Conservation (phyloP, 306 rosid species). For the Glycine latifolia region DNA sequence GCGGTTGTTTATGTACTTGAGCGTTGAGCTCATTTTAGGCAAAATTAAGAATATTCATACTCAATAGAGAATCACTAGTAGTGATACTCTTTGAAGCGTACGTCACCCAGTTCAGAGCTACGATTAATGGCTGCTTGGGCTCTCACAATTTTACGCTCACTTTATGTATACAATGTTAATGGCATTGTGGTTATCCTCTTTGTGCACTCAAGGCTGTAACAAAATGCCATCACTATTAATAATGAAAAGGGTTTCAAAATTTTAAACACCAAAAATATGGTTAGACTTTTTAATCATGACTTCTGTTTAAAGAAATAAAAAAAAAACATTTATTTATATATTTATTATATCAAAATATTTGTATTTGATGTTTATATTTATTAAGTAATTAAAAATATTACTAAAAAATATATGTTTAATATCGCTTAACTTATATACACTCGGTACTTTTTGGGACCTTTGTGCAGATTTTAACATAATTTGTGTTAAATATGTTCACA, state of each 20-base stretch:
- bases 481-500: no score
- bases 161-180: not conserved
- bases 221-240: not conserved
- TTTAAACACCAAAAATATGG: not conserved
- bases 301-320: no score
- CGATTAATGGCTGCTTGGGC: not conserved
- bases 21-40: not conserved
- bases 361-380: not conserved
- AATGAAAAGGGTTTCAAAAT: not conserved
- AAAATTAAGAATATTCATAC: conserved; percentile 8
- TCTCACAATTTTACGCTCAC: not conserved
- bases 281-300: not conserved
- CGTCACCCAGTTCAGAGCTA: not conserved
- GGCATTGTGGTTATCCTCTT: not conserved
- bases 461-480: no score
- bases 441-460: no score
- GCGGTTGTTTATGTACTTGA: not conserved
- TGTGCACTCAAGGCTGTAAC: not conserved
- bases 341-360: not conserved
- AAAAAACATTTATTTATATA: no score
- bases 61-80: not conserved
- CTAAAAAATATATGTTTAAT: no score
- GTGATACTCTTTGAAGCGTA: not conserved
- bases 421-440: no score
- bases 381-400: no score